These are phyloP conservation scores for Emmonsiellopsis sp. DNA, from an alignment of 2,329 filamentous ascomycete genomes.

Conservation along the genomic window DNA sequence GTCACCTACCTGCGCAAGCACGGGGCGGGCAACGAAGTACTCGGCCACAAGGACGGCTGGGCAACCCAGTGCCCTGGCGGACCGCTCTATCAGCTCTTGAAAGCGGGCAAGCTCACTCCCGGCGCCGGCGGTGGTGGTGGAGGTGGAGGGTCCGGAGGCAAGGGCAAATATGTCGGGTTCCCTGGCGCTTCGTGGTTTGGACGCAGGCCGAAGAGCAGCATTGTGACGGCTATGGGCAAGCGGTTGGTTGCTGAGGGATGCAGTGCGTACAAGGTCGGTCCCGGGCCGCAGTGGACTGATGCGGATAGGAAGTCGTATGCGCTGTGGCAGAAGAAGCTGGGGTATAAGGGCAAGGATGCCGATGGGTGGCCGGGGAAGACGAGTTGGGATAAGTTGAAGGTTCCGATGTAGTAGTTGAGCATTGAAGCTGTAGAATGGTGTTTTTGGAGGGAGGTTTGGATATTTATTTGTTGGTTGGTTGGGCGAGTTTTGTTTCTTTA, in stretches of 20 bases:
- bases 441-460: not conserved
- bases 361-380: constrained; percentile 5
- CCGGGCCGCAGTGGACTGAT: constrained; percentile 1
- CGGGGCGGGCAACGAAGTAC: constrained; percentile 2
- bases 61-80: constrained; percentile 3
- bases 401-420: not conserved
- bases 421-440: not conserved
- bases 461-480: no score
- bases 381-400: constrained; percentile 4
- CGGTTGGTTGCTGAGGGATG: constrained; percentile 2
- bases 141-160: not conserved
- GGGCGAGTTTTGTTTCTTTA: no score
- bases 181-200: constrained; percentile 1
- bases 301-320: constrained; percentile 3
- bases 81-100: constrained; percentile 3
- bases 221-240: constrained; percentile 4
- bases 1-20: constrained; percentile 2
- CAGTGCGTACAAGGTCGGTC: constrained; percentile 3
- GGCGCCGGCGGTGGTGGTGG: not conserved
- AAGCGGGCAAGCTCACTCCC: constrained; percentile 4
- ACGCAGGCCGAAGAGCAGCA: not conserved
- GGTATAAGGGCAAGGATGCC: constrained; percentile 1
- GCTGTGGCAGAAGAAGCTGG: constrained; percentile 4
- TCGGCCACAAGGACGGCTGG: constrained; percentile 4
- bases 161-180: not conserved